phyloP scores from a whole-genome alignment of 768 basidiomycete species.

The Ramaria sp. region DNA sequence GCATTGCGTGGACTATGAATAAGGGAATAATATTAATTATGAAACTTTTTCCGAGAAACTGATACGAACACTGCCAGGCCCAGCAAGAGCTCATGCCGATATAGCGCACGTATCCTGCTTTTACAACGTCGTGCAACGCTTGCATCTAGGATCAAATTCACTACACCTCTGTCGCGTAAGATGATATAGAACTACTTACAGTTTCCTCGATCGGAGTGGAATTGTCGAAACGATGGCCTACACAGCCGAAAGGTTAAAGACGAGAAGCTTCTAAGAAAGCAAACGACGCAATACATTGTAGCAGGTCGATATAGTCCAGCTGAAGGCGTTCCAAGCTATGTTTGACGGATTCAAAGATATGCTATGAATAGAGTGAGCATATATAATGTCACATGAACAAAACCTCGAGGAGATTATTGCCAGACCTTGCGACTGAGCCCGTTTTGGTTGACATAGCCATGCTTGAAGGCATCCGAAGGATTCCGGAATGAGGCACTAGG shows the following conservation, averaged over 20 bases:
- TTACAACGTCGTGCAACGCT: slow-evolving; percentile 26
- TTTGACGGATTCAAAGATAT: slow-evolving; percentile 63
- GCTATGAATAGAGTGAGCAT: slow-evolving; percentile 26
- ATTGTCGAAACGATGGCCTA: slow-evolving; percentile 5
- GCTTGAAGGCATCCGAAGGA: background rate
- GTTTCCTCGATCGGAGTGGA: slow-evolving; percentile 1
- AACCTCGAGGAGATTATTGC: background rate
- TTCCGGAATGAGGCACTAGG: background rate
- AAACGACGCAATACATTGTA: slow-evolving; percentile 44
- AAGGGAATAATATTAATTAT: background rate
- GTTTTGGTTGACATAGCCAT: slow-evolving; percentile 37
- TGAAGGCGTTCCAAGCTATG: slow-evolving; percentile 54
- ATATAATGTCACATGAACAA: background rate
- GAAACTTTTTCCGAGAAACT: background rate
- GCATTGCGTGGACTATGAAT: slow-evolving; percentile 6
- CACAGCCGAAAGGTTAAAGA: background rate
- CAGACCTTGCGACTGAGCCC: slow-evolving; percentile 34
- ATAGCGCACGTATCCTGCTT: slow-evolving; percentile 23
- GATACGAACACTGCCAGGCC: slow-evolving; percentile 12
- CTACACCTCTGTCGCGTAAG: slow-evolving; percentile 13
- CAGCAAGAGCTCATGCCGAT: slow-evolving; percentile 16
- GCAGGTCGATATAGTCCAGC: slow-evolving; percentile 64
- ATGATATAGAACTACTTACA: background rate
- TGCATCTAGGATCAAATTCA: slow-evolving; percentile 30
- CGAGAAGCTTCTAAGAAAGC: background rate